Evolutionary conservation across 169 alveolate genomes (phyloP).

Genomic region (Ichthyophthirius multifiliis): DNA sequence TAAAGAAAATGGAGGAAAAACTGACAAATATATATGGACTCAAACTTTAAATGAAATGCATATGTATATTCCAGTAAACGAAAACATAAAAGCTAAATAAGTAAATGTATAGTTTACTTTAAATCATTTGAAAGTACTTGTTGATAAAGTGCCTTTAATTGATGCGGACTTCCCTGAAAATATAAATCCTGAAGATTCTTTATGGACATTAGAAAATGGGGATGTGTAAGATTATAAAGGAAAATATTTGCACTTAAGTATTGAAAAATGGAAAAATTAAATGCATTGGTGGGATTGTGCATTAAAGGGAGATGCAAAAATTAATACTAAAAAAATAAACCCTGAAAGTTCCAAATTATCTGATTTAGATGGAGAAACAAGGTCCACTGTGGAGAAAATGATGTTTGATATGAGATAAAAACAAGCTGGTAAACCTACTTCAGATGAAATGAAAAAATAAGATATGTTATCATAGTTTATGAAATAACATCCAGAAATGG

Average conservation of each 20-base stretch:
- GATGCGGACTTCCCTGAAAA: constrained; percentile 63
- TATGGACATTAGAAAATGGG: constrained; percentile 72
- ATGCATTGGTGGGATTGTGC: constrained; percentile 60
- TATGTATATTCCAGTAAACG: constrained; percentile 62
- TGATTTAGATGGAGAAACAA: constrained; percentile 80
- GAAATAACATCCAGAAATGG: constrained; percentile 87
- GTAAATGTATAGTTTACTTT: constrained; percentile 42
- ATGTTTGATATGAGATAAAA: constrained; percentile 80
- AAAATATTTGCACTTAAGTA: constrained; percentile 18
- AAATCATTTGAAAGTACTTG: constrained; percentile 36
- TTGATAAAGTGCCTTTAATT: constrained; percentile 41
- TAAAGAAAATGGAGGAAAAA: constrained; percentile 65
- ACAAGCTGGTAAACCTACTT: constrained; percentile 72
- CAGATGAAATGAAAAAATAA: constrained; percentile 68
- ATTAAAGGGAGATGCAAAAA: constrained; percentile 54
- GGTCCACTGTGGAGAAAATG: constrained; percentile 82
- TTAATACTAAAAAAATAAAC: constrained; percentile 70
- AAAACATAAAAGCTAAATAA: constrained; percentile 46
- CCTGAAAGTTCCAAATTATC: constrained; percentile 79
- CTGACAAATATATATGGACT: constrained; percentile 74
- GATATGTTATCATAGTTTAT: constrained; percentile 64
- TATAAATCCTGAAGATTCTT: constrained; percentile 53
- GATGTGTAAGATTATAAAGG: constrained; percentile 50
- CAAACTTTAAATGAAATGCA: constrained; percentile 69
- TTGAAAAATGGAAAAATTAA: constrained; percentile 26